phyloP scores from a whole-genome alignment of 2,329 filamentous ascomycete genomes.

The Epicoccum sorghinum region DNA sequence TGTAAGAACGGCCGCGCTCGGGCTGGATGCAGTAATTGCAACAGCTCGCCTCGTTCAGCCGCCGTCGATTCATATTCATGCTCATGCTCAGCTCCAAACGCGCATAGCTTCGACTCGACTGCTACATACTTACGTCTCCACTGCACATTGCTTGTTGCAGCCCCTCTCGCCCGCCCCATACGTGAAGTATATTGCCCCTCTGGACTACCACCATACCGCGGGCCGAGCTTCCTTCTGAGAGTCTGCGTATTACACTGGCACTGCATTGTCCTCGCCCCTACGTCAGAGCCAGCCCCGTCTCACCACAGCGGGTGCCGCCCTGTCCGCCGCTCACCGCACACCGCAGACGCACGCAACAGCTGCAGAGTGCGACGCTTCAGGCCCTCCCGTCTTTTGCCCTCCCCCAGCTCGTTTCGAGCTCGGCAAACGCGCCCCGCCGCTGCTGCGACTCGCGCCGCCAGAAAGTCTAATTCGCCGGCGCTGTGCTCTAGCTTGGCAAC shows the following conservation, averaged over 20 bases:
- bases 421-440: constrained; percentile 26
- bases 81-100: background rate
- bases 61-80: background rate
- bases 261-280: constrained; percentile 13
- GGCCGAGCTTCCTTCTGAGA: constrained; percentile 22
- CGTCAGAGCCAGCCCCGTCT: constrained; percentile 28
- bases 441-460: constrained; percentile 24
- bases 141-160: too few species aligned
- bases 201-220: constrained; percentile 13
- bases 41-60: background rate
- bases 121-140: too few species aligned
- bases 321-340: constrained; percentile 12
- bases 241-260: background rate
- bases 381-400: constrained; percentile 26
- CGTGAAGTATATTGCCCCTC: too few species aligned
- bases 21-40: constrained; percentile 3
- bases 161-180: background rate
- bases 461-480: constrained; percentile 34
- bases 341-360: constrained; percentile 21
- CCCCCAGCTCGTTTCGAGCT: constrained; percentile 17
- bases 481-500: constrained; percentile 29
- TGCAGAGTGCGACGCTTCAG: constrained; percentile 15
- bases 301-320: constrained; percentile 24
- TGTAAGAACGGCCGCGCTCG: constrained; percentile 5
- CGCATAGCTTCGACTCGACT: background rate